Conservation (phyloP, 306 rosid species). For the Hippophae rhamnoides region DNA sequence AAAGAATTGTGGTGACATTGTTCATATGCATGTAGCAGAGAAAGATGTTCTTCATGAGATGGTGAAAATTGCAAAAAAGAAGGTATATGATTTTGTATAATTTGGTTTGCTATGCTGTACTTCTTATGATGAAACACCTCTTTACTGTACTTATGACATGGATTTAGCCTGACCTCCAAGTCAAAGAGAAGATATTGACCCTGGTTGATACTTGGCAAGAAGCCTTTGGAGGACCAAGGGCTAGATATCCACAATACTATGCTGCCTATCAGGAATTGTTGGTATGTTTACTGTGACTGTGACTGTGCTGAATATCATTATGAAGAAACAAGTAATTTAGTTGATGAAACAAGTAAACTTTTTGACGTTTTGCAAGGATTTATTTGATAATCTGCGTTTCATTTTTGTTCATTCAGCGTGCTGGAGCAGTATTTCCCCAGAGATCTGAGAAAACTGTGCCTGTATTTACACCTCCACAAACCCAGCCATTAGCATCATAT, state of each 20-base stretch:
- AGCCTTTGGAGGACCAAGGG: constrained; percentile 94
- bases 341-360: background rate
- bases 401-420: constrained; percentile 46
- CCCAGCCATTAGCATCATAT: constrained; percentile 72
- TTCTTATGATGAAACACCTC: constrained; percentile 15
- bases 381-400: too few relatives aligned
- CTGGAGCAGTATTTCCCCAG: constrained; percentile 89
- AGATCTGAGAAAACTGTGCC: constrained; percentile 75
- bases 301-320: background rate
- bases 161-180: constrained; percentile 69
- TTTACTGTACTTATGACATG: constrained; percentile 28
- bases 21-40: constrained; percentile 98
- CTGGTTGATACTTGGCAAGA: constrained; percentile 99
- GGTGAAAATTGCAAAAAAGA: constrained; percentile 86
- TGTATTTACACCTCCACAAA: constrained; percentile 82
- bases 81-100: constrained; percentile 38
- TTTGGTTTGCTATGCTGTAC: constrained; percentile 20
- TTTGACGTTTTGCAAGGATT: too few relatives aligned
- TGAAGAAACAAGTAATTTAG: constrained; percentile 3
- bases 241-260: constrained; percentile 91
- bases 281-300: constrained; percentile 38
- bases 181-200: constrained; percentile 82
- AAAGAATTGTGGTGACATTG: constrained; percentile 96
- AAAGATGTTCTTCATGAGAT: constrained; percentile 84
- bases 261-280: constrained; percentile 89